Evolutionary conservation across 2,329 filamentous ascomycete species (phyloP), one percentile per base, ranked within the genome.

Genomic region (Nemania sp.): DNA sequence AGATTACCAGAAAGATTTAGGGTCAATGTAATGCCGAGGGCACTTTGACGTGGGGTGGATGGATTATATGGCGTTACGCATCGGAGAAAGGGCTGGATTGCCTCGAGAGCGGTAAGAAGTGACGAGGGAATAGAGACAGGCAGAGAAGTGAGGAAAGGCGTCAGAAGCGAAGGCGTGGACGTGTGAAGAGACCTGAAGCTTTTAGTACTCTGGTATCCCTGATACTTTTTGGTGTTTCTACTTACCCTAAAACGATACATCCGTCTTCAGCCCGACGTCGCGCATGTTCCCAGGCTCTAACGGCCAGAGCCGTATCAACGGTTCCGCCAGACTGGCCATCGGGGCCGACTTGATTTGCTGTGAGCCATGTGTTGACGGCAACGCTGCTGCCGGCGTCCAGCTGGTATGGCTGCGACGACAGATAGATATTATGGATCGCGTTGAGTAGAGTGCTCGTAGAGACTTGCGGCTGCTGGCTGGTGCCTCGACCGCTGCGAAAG

Each of bases 281-380:
- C 52, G 94, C 93, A 77, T 99, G 94, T 75, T 99, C 94, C 93
- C 94, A 99, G 2, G 92, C 91, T 69, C 90, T 84, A 47, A 84
- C 79, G 14, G 90, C 89, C 45, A 99, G 75, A 19, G 88, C 83
- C 36, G 82, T 75, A 73, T 99, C 94, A 36, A 97, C 83, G 6
- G 89, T 91, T 49, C 89, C 90, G 46, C 89, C 90, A 41, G 79
- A 77, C 51, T 82, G 80, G 31, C 88, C 89, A 65, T 91, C 83
- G 2, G 83, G 80, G 33, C 86, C 84, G 20, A 82, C 76, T 62
- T 89, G 89, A 23, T 84, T 80, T 15, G 90, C 90, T 3, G 90
- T 96, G 48, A 94, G 81, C 92, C 92, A 97, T 52, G 91, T 97
- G 75, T 97, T 97, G 61, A 97, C 91, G 0, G 94, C 92, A 33